Conservation (phyloP, 805 yeast species). For the Yamadazyma ubonensis region DNA sequence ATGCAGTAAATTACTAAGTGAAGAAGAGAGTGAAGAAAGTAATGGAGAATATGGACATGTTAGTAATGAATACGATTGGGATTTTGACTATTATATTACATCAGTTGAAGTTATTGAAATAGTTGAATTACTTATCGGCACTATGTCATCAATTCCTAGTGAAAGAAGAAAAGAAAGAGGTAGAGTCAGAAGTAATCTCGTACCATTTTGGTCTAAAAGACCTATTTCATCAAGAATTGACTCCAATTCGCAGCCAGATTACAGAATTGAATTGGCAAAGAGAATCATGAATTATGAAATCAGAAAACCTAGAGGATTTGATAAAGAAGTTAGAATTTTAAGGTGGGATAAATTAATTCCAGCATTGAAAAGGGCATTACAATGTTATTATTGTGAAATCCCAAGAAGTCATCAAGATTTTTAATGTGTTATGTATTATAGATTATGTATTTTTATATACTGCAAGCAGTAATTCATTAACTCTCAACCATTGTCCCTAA, state of each 20-base stretch:
- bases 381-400: constrained; percentile 61
- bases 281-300: constrained; percentile 63
- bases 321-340: constrained; percentile 62
- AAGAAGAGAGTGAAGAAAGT: constrained; percentile 12
- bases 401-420: constrained; percentile 25
- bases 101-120: constrained; percentile 67
- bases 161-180: constrained; percentile 64
- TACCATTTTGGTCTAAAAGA: constrained; percentile 64
- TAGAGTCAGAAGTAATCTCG: constrained; percentile 63
- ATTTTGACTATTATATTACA: constrained; percentile 51
- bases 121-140: constrained; percentile 59
- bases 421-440: constrained; percentile 7
- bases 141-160: constrained; percentile 37
- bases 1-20: constrained; percentile 27
- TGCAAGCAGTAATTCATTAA: constrained; percentile 1
- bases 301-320: constrained; percentile 67
- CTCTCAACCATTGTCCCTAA: not conserved
- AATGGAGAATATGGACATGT: constrained; percentile 1
- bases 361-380: constrained; percentile 62
- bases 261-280: constrained; percentile 55
- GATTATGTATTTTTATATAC: constrained; percentile 3
- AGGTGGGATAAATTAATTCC: constrained; percentile 60
- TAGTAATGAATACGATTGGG: constrained; percentile 19
- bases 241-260: constrained; percentile 33
- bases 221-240: constrained; percentile 51